These are phyloP conservation scores for Cytospora leucostoma DNA, from an alignment of 2,329 filamentous ascomycete species.

Conservation along the genomic window DNA sequence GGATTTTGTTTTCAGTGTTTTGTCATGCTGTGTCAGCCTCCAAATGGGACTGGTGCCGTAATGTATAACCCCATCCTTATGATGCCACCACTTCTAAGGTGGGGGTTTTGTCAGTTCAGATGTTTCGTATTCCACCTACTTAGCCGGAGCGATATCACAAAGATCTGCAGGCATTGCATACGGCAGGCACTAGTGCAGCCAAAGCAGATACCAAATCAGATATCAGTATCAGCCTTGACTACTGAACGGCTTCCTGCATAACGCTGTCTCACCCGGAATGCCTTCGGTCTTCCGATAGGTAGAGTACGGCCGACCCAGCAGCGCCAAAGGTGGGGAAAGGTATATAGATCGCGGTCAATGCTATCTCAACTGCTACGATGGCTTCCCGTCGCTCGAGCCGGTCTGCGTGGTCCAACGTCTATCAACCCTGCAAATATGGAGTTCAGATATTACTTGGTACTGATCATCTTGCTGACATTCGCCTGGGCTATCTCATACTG, in stretches of 20 bases:
- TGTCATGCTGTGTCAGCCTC: neutral
- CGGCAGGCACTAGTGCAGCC: neutral
- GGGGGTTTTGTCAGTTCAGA: neutral
- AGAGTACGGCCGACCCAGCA: neutral
- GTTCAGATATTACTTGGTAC: neutral
- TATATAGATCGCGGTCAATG: neutral
- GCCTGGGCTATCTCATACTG: slow-evolving; percentile 49
- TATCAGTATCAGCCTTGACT: neutral
- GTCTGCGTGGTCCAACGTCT: neutral
- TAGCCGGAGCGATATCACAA: neutral
- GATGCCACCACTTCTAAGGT: neutral
- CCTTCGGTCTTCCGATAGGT: neutral
- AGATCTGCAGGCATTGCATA: neutral
- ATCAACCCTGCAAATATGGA: neutral
- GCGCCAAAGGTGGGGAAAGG: neutral
- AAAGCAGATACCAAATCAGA: neutral
- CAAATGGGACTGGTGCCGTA: neutral
- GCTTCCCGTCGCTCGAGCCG: neutral
- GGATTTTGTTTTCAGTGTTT: too few relatives aligned
- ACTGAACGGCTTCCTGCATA: neutral
- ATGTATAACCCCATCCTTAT: neutral
- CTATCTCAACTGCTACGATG: neutral
- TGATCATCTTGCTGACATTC: slow-evolving; percentile 12
- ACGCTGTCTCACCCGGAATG: neutral
- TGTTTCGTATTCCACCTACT: neutral